Conservation (phyloP, 495 filamentous ascomycete species). For the Penicillium longicatenatum region DNA sequence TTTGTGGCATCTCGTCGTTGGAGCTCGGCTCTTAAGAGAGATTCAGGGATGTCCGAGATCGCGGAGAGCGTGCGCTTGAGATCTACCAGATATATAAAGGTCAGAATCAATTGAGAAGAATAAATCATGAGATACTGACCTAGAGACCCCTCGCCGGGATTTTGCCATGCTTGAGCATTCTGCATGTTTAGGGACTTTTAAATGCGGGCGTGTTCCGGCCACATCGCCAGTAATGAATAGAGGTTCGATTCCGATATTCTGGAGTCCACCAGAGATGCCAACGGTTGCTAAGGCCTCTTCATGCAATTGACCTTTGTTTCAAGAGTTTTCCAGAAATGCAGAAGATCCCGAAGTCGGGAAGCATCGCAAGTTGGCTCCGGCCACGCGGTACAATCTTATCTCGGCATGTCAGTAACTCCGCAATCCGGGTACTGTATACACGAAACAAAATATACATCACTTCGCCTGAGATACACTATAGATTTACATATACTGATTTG, state of each 20-base stretch:
- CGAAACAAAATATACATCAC: background rate
- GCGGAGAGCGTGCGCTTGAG: slow-evolving; percentile 21
- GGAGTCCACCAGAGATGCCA: background rate
- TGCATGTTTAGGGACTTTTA: slow-evolving; percentile 24
- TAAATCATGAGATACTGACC: slow-evolving; percentile 10
- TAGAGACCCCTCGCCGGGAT: slow-evolving; percentile 16
- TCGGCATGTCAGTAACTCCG: slow-evolving; percentile 27
- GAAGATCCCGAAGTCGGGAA: slow-evolving; percentile 9
- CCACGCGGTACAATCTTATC: slow-evolving; percentile 33
- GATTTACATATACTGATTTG: too few relatives aligned
- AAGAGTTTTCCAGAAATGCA: background rate
- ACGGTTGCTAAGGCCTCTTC: background rate
- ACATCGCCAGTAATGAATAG: slow-evolving; percentile 14
- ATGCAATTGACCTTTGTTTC: background rate
- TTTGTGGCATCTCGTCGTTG: slow-evolving; percentile 29
- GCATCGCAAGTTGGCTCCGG: slow-evolving; percentile 8
- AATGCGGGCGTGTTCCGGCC: slow-evolving; percentile 8
- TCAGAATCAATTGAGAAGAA: background rate
- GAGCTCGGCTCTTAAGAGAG: slow-evolving; percentile 37
- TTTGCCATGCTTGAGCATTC: slow-evolving; percentile 22
- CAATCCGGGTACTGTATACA: background rate
- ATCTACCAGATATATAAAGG: slow-evolving; percentile 16
- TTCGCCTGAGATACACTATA: too few relatives aligned
- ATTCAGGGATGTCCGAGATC: slow-evolving; percentile 33
- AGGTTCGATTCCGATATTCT: background rate